Evolutionary conservation across 768 basidiomycete genomes (phyloP).

Genomic region (Suillus americanus): DNA sequence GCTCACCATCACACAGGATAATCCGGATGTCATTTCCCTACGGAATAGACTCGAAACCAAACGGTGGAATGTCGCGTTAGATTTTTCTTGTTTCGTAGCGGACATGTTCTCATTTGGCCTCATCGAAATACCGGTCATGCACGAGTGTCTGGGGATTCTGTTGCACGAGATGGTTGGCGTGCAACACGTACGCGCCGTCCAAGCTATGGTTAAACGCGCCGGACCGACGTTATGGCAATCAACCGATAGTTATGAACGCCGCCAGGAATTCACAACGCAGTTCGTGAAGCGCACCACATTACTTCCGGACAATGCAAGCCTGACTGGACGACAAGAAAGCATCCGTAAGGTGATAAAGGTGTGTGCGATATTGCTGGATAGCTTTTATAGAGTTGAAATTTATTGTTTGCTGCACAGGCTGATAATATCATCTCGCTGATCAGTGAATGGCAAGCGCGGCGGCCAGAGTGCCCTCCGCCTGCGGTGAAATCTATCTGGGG

Average conservation of each 20-base stretch:
- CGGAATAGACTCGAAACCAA: conserved; percentile 14
- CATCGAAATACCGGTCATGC: conserved; percentile 11
- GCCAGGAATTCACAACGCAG: conserved; percentile 3
- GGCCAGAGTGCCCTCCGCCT: neutral
- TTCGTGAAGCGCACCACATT: conserved; percentile 8
- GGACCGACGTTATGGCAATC: conserved; percentile 25
- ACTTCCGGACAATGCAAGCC: conserved; percentile 4
- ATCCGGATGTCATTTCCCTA: conserved; percentile 14
- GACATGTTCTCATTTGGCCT: conserved; percentile 26
- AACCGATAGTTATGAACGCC: conserved; percentile 3
- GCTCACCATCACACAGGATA: conserved; percentile 16
- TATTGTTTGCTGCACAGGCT: neutral
- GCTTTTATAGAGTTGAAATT: neutral
- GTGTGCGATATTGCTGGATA: neutral
- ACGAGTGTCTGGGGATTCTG: conserved; percentile 24
- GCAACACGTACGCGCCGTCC: conserved; percentile 29
- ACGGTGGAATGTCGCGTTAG: conserved; percentile 21
- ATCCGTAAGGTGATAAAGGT: neutral
- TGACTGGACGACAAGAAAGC: conserved; percentile 3
- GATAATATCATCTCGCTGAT: conserved; percentile 5
- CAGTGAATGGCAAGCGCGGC: conserved; percentile 2
- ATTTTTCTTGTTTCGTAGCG: conserved; percentile 27
- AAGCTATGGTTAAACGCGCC: conserved; percentile 19
- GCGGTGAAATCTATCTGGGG: conserved; percentile 5
- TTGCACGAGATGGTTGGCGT: conserved; percentile 23